Evolutionary conservation across 805 yeast species (phyloP), one percentile per base, ranked within the genome.

Genomic region (Blastobotrys terrestris): DNA sequence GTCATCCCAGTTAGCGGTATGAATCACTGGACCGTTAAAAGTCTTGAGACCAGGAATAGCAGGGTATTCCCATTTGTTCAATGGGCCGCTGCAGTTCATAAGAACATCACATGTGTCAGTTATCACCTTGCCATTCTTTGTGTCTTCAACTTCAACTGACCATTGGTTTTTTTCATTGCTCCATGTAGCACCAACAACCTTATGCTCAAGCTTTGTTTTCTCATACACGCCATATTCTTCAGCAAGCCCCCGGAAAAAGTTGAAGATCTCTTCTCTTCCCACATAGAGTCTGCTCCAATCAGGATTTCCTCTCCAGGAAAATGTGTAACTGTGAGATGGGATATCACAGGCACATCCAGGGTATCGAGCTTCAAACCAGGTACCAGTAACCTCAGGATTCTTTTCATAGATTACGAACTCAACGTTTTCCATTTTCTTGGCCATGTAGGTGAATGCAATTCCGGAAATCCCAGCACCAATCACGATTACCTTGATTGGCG

Each of bases 381-480:
- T 59, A 3, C 64, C 64, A 13, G 62, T 52, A 13, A 63, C 48
- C 15, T 60, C 62, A 8, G 61, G 56, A 44, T 62, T 60, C 53
- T 63, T 60, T 43, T 62, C 65, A 52, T 63, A 62, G 43, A 63
- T 51, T 40, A 46, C 49, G 41, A 55, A 53, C 21, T 61, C 62
- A 18, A 60, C 42, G 52, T 62, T 54, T 18, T 48, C 57, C 35
- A 62, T 45, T 40, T 57, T 54, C n/a, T 53, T 46, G 46, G 61
- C 50, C 18, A 54, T 45, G 35, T 51, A 45, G 6, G 58, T 60
- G 11, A 58, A 49, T 13, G 60, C 35, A 39, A 63, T 60, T 6
- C 67, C 67, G 3, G 65, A 57, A 5, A 56, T 46, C 8, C 67
- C 68, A 3, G 64, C 67, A 8, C 67, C 67, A 42, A 63, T 57